These are phyloP conservation scores for Colletotrichum falcatum DNA, from an alignment of 2,329 filamentous ascomycete species.

Conservation along the genomic window DNA sequence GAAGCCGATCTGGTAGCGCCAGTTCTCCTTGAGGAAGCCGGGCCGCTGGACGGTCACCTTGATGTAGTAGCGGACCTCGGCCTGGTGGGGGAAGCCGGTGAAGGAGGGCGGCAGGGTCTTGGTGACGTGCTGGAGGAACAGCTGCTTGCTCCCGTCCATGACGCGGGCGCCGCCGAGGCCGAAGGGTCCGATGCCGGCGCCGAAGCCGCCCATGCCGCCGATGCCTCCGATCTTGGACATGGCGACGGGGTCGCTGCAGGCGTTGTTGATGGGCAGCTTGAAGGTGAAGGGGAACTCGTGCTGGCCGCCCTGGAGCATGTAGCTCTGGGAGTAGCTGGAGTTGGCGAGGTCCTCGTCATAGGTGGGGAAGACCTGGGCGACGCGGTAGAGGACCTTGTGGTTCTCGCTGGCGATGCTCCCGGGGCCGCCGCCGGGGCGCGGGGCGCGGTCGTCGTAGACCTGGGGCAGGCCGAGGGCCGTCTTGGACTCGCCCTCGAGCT, in stretches of 20 bases:
- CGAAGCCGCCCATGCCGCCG: conserved; percentile 65
- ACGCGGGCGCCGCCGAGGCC: conserved; percentile 66
- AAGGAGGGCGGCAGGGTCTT: conserved; percentile 90
- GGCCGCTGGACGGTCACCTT: conserved; percentile 96
- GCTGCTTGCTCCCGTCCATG: conserved; percentile 73
- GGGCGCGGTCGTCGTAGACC: conserved; percentile 50
- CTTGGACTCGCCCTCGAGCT: conserved; percentile 83
- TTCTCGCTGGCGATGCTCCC: conserved; percentile 66
- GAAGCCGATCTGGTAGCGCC: conserved; percentile 75
- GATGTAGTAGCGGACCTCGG: conserved; percentile 92
- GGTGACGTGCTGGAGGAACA: conserved; percentile 79
- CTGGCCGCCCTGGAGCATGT: conserved; percentile 74
- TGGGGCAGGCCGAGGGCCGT: conserved; percentile 71
- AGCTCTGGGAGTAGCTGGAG: conserved; percentile 58
- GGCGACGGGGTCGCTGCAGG: conserved; percentile 67
- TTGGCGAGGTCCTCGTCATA: conserved; percentile 56
- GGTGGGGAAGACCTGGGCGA: conserved; percentile 78
- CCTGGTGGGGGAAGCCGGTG: conserved; percentile 86
- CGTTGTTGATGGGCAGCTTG: conserved; percentile 82
- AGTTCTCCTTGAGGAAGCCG: conserved; percentile 90
- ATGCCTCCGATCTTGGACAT: conserved; percentile 67
- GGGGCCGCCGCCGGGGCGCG: conserved; percentile 53
- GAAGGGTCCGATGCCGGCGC: conserved; percentile 57
- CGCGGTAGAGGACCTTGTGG: conserved; percentile 81
- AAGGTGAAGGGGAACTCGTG: conserved; percentile 84